Evolutionary conservation across 495 filamentous ascomycete species (phyloP), one percentile per base, ranked within the genome.

Genomic region (Penicillium arizonense): DNA sequence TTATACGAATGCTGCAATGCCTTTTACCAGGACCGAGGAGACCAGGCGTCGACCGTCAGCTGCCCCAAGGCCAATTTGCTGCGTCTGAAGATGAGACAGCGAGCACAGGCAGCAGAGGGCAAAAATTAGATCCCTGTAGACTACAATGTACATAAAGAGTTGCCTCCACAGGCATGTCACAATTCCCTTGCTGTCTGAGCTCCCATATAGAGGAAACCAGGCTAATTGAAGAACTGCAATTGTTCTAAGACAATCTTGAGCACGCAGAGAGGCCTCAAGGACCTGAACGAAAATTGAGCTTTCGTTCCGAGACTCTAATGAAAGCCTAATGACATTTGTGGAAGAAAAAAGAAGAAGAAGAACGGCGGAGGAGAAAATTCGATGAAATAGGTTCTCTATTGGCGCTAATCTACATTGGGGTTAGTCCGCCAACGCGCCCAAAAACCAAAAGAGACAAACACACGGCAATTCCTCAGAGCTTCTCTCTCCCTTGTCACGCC

Each of bases 251-350:
- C 86, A 86, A 91, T 91, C 89, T 88, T 92, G 92, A 98, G 94
- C 94, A 90, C 94, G 94, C 91, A 70, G 64, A 81, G 85, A 93
- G 87, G 81, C 81, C 85, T 79, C 72, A 71, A 72, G 82, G 87
- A 88, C 83, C 90, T 96, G 89, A 88, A 89, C 84, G 91, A 92
- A 91, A 82, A 97, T 79, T 88, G 91, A 94, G 71, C 68, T 82
- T 90, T 86, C 89, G 85, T 84, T 86, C 89, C 94, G 94, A 95
- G 94, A 98, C 94, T 98, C 94, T 98, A 98, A 93, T 91, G 90
- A 90, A 82, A 85, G 88, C 86, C 91, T 94, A 87, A 74, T 79
- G 86, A 94, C 87, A 95, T 93, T 76, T 90, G 75, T 70, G 73
- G 74, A 78, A 77, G 73, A 82, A 81, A 76, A 79, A 68, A 73